Percentiles rank a stretch among this genome's conserved stretches.
These are phyloP conservation scores for Saccharomycopsis sp. DNA, from an alignment of 805 yeast genomes.

Conservation along the genomic window DNA sequence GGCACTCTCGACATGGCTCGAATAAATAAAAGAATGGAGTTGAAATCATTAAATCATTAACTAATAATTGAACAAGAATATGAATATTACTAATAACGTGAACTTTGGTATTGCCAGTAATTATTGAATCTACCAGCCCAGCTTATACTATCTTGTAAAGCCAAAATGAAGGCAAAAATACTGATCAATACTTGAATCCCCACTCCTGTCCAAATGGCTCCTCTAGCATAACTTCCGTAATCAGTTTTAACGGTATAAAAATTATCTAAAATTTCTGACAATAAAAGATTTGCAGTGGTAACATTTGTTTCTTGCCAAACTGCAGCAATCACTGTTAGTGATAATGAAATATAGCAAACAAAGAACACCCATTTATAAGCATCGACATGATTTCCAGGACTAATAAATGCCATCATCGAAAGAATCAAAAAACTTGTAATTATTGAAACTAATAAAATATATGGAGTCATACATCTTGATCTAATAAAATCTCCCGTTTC, in stretches of 20 bases:
- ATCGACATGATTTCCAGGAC: constrained; percentile 4
- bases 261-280: constrained; percentile 11
- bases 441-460: constrained; percentile 14
- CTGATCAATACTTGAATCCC: constrained; percentile 16
- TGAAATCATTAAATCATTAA: no score
- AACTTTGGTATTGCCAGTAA: no score
- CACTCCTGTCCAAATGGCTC: constrained; percentile 17
- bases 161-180: constrained; percentile 7
- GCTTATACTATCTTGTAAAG: no score
- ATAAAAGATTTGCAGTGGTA: constrained; percentile 13
- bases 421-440: constrained; percentile 10
- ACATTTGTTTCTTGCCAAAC: constrained; percentile 18
- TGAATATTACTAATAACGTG: no score
- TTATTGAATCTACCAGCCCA: no score
- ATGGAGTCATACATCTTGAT: constrained; percentile 16
- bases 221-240: constrained; percentile 12
- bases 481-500: constrained; percentile 14
- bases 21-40: no score
- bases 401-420: constrained; percentile 9
- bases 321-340: constrained; percentile 15
- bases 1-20: no score
- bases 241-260: constrained; percentile 6
- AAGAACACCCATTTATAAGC: constrained; percentile 9
- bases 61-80: no score
- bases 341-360: constrained; percentile 9